Evolutionary conservation across 2,329 filamentous ascomycete genomes (phyloP).

Genomic region (Aspergillus pseudoviridinutans): DNA sequence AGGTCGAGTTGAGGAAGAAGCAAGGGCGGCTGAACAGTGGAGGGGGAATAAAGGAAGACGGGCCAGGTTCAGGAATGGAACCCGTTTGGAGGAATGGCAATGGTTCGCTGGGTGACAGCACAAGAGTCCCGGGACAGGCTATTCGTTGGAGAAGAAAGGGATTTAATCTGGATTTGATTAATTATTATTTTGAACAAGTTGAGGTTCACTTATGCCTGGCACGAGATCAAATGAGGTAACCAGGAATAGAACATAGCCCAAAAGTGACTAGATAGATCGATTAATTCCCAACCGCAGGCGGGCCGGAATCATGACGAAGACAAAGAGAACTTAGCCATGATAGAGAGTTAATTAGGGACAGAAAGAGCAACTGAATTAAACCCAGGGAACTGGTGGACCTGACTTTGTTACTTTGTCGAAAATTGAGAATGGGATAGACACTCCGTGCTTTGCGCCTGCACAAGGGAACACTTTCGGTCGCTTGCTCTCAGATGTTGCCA

Average conservation of each 20-base stretch:
- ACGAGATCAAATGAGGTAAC: not conserved
- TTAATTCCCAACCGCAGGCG: not conserved
- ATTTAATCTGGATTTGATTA: not conserved
- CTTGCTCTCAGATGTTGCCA: not conserved
- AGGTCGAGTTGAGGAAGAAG: not conserved
- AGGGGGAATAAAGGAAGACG: slow-evolving; percentile 11
- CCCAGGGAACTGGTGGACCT: not conserved
- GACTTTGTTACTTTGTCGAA: not conserved
- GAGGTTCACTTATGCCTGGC: not conserved
- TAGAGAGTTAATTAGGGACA: not conserved
- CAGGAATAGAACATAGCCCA: not conserved
- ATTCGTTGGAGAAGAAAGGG: slow-evolving; percentile 1
- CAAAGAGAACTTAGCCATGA: not conserved
- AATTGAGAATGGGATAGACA: not conserved
- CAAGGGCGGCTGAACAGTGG: slow-evolving; percentile 10
- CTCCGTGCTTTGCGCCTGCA: not conserved
- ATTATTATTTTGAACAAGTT: not conserved
- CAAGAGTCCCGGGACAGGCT: not conserved
- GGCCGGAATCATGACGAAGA: not conserved
- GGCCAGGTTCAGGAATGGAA: slow-evolving; percentile 1
- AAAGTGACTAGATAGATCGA: no score
- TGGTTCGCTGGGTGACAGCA: not conserved
- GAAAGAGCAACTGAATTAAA: not conserved
- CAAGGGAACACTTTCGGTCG: not conserved
- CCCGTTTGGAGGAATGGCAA: slow-evolving; percentile 12